Conservation (phyloP, 2,329 filamentous ascomycete genomes). For the Trichoderma sp. region DNA sequence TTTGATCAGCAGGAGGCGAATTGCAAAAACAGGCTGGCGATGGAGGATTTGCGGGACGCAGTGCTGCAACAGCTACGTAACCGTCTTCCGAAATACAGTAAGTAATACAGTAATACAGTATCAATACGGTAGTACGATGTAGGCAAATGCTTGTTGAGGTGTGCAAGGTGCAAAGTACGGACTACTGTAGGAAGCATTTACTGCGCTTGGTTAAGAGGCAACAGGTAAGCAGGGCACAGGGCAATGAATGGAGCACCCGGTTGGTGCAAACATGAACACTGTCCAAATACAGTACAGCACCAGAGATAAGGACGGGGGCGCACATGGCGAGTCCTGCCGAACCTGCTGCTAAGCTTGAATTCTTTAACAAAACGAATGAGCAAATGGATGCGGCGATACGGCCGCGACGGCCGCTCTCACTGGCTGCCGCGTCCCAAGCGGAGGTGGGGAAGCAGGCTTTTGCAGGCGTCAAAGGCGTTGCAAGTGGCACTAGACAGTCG, state of each 20-base stretch:
- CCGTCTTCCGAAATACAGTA: too few species aligned
- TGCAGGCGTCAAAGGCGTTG: slow-evolving; percentile 7
- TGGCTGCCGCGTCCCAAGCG: not conserved
- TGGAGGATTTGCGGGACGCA: not conserved
- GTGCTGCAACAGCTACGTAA: not conserved
- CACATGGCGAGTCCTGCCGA: not conserved
- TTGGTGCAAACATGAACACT: not conserved
- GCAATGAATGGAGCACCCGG: not conserved
- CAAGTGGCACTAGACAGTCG: not conserved
- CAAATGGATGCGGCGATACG: slow-evolving; percentile 10
- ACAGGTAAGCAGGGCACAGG: not conserved
- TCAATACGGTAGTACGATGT: not conserved
- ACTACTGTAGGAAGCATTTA: not conserved
- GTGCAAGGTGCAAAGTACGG: too few species aligned
- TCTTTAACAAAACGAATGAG: slow-evolving; percentile 18
- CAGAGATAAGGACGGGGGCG: slow-evolving; percentile 1
- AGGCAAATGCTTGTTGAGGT: not conserved
- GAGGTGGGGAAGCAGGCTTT: not conserved
- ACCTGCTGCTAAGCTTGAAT: not conserved
- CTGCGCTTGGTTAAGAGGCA: not conserved
- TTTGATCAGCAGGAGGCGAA: not conserved
- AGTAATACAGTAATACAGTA: not conserved
- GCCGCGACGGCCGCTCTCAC: not conserved
- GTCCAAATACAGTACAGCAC: not conserved
- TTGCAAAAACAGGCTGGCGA: not conserved